Percentiles rank a stretch among this genome's conserved stretches.
Evolutionary conservation across 2,329 filamentous ascomycete species (phyloP).

Genomic region (Rutstroemia sp.): DNA sequence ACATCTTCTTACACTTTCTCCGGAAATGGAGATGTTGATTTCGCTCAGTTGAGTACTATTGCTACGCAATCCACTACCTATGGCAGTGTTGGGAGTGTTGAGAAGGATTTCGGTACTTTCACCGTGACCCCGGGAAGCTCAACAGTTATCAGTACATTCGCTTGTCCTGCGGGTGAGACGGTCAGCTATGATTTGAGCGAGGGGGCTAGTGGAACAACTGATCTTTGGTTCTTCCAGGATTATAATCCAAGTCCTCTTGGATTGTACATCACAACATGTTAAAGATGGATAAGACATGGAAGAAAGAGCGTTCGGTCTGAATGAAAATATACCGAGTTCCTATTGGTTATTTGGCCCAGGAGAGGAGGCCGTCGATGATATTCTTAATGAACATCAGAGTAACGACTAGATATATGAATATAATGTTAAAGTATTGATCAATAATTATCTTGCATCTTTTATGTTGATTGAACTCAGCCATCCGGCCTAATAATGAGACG

Average conservation of each 20-base stretch:
- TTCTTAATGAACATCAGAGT: too few species aligned
- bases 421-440: too few species aligned
- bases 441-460: too few species aligned
- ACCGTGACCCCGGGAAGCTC: slow-evolving; percentile 45
- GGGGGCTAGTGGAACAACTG: slow-evolving; percentile 40
- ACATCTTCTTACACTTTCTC: slow-evolving; percentile 51
- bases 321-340: too few species aligned
- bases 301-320: too few species aligned
- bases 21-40: slow-evolving; percentile 45
- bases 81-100: slow-evolving; percentile 41
- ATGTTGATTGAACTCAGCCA: too few species aligned
- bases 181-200: slow-evolving; percentile 42
- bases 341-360: too few species aligned
- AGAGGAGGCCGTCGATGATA: too few species aligned
- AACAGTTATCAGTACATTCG: slow-evolving; percentile 45
- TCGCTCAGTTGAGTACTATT: slow-evolving; percentile 38
- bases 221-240: slow-evolving; percentile 57
- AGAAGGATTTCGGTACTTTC: slow-evolving; percentile 36
- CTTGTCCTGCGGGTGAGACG: slow-evolving; percentile 45
- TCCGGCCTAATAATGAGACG: too few species aligned
- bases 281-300: background rate
- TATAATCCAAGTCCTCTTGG: slow-evolving; percentile 44
- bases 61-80: slow-evolving; percentile 45
- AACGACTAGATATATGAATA: too few species aligned
- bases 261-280: slow-evolving; percentile 29